These are phyloP conservation scores for Kluyveromyces dobzhanskii DNA, from an alignment of 805 yeast genomes.

Conservation along the genomic window DNA sequence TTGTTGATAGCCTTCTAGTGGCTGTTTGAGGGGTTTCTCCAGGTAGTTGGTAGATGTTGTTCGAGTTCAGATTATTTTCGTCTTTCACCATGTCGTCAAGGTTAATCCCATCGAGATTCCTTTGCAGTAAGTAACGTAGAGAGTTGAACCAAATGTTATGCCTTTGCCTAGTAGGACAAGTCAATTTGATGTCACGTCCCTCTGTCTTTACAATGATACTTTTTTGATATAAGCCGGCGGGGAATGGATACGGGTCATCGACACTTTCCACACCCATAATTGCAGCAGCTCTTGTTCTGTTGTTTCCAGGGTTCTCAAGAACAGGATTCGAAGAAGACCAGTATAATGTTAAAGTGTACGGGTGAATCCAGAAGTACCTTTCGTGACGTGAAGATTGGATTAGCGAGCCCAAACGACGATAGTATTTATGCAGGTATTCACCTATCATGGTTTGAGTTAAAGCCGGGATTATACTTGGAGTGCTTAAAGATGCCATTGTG, in stretches of 20 bases:
- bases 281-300: constrained; percentile 70
- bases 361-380: constrained; percentile 94
- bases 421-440: constrained; percentile 79
- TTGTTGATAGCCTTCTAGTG: constrained; percentile 12
- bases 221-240: constrained; percentile 82
- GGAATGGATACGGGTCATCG: constrained; percentile 77
- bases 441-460: constrained; percentile 92
- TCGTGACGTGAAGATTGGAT: constrained; percentile 74
- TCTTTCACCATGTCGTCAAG: constrained; percentile 38
- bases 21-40: constrained; percentile 14
- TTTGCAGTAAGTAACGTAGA: constrained; percentile 60
- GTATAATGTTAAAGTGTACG: constrained; percentile 80
- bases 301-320: constrained; percentile 53
- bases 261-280: constrained; percentile 72
- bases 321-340: constrained; percentile 85
- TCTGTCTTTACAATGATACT: constrained; percentile 69
- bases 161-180: constrained; percentile 80
- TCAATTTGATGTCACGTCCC: constrained; percentile 59
- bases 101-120: constrained; percentile 51
- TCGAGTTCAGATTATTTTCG: constrained; percentile 30
- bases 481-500: constrained; percentile 58
- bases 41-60: constrained; percentile 21
- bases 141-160: constrained; percentile 91
- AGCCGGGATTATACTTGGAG: constrained; percentile 70
- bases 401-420: constrained; percentile 55